Base-by-base conservation (phyloP, 768 basidiomycete genomes). In the Panus rudis region DNA sequence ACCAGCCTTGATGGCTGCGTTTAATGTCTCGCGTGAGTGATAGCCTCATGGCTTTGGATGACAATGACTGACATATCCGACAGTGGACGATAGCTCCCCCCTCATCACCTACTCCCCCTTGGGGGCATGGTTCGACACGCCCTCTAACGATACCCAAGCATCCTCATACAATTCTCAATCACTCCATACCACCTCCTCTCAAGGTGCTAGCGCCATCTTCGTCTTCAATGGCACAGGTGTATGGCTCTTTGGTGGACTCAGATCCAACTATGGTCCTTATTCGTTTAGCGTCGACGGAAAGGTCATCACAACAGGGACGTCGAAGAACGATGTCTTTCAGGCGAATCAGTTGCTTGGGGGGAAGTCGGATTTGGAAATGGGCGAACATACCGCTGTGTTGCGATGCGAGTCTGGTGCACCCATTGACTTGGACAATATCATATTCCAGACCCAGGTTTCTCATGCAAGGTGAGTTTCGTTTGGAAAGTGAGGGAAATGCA, bases 61-160 rank as follows among this genome's bases (percentile, higher is more conserved):
- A n/a, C 13, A 30, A 33, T 35, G n/a, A 38, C 16, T 17, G 14
- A 31, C 12, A 28, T 33, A 35, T 17, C 23, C n/a, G 16, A 10
- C 42, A 80, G 78, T 73, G 53, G 76, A 78, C 52, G 76, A 79
- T 52, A 62, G 67, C 55, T 76, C 76, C 48, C 73, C 76, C 56
- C 63, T 77, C 45, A 67, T 79, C 54, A 52, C 63, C 45, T 79
- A 78, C 52, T 55, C 60, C 23, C 76, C 76, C 45, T 55, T 58
- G 52, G 69, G 64, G 44, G 71, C 73, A 45, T 79, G 76, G 76
- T 54, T 55, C 35, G 73, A 75, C 56, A 61, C 68, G 11, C 64
- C 69, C 13, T 52, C 46, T 34, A 58, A 63, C 31, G 71, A 74
- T 54, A 53, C 67, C 11, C 56, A 68, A 16, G 37, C 45, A 5